Base-by-base conservation (phyloP, 495 filamentous ascomycete species). In the Astrothelium subdiscretum region DNA sequence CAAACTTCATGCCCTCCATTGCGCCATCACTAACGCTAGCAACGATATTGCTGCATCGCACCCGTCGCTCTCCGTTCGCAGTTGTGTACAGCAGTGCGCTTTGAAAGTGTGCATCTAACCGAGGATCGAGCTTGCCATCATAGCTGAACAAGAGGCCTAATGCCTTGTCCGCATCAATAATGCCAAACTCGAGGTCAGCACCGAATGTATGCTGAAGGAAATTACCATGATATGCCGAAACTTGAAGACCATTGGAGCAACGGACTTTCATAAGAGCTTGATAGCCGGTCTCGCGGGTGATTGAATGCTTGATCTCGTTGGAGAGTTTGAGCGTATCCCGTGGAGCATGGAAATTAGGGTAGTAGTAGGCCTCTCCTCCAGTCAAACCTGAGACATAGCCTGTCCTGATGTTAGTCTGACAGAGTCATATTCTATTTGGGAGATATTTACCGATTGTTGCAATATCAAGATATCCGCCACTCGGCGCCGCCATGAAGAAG, bases 221-320 rank as follows among this genome's bases (percentile, higher is more conserved):
- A 76, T 97, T 97, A 62, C 94, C 94, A 66, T 95, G 89, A 70
- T 97, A 99, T 31, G 85, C 83, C 22, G 90, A 86, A 18, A 99
- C 89, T 74, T 99, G 94, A 31, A 99, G 82, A 18, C 94, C 94
- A 70, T 95, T 97, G 8, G 91, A 96, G 75, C 94, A 99, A 51
- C 94, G 87, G 59, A 97, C 94, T 79, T 99, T 99, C 91, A 99
- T 94, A 67, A 97, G 80, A 8, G 91, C 90, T 75, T 97, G 92
- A 70, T 92, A 99, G 31, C 94, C 94, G 20, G 92, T 95, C 71
- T 97, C 92, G 63, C 94, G 80, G 1, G 85, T 90, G n/a, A 96
- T 84, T 6, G 88, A 86, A 69, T 97, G 94, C 61, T 85, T 81
- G 66, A 99, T 81, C 73, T 99, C 94, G 43, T 87, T 80, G 2